phyloP scores from a whole-genome alignment of 805 yeast species.

The Suhomyces sp. region DNA sequence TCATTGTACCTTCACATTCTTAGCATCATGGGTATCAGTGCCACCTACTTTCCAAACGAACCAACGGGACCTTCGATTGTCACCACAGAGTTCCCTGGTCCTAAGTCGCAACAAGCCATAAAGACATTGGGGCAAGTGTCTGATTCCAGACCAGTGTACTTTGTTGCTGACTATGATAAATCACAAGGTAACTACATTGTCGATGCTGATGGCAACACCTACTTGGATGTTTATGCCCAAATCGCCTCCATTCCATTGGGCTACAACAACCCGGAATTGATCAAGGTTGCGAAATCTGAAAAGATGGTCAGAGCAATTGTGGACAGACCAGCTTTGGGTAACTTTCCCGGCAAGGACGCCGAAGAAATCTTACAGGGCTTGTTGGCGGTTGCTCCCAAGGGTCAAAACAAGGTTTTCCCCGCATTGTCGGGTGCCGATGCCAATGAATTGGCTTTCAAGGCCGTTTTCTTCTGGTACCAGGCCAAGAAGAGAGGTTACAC shows the following conservation, averaged over 20 bases:
- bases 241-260: conserved; percentile 85
- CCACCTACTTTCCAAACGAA: conserved; percentile 72
- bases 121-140: conserved; percentile 58
- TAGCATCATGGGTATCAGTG: conserved; percentile 45
- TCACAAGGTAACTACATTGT: conserved; percentile 77
- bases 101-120: conserved; percentile 55
- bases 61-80: conserved; percentile 67
- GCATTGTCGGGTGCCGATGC: conserved; percentile 87
- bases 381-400: conserved; percentile 74
- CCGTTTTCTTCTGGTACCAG: conserved; percentile 81
- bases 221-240: conserved; percentile 78
- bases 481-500: conserved; percentile 62
- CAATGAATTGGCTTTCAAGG: conserved; percentile 85
- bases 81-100: conserved; percentile 73
- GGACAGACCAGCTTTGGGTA: conserved; percentile 81
- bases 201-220: conserved; percentile 76
- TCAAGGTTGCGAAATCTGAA: conserved; percentile 65
- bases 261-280: conserved; percentile 77
- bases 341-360: conserved; percentile 52
- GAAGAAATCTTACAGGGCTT: conserved; percentile 52
- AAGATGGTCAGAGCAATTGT: conserved; percentile 71
- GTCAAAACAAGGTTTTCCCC: conserved; percentile 72
- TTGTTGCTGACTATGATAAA: conserved; percentile 72
- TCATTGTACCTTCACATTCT: too few relatives aligned
- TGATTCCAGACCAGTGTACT: conserved; percentile 72